Evolutionary conservation across 1,139 yeast genomes (phyloP), one percentile per base, ranked within the genome.

Genomic region (Debaryomycetaceae sp.): DNA sequence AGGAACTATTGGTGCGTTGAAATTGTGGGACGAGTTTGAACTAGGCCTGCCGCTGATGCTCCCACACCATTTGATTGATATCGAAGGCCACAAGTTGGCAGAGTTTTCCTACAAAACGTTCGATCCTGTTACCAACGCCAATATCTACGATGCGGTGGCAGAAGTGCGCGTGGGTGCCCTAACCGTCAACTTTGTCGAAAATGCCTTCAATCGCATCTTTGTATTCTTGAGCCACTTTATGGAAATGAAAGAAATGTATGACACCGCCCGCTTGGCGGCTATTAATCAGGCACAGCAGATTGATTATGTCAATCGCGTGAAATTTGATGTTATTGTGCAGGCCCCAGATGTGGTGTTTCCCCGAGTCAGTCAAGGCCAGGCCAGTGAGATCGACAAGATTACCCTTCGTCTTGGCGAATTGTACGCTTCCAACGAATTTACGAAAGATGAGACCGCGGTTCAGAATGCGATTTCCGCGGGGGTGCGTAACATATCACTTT

Each of bases 301-400:
- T 30, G 77, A 78, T 32, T 66, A 63, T 37, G 74, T 81, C 1
- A 68, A 59, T 28, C 69, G 67, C 38, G 75, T 85, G 51, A 76
- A 76, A 38, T 71, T 90, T 45, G 81, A 86, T 43, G 55, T 92
- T 20, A 53, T 73, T 14, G 62, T 90, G 11, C 68, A 73, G 30
- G 86, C 97, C 0, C 99, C 98, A 0, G 78, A 78, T 10, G 60
- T 90, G 27, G 73, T 80, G 2, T 83, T 85, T 42, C 96, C 97
- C 1, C 68, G 67, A 30, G 38, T 73, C 2, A 62, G 63, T 4
- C 64, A 62, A n/a, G 53, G 58, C 1, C 42, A 41, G 6, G 54
- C 59, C 13, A 36, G 48, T 2, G 43, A 42, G 20, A 73, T 68
- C 42, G 90, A 90, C 44, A 62, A 68, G 16, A 50, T 90, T 16